Evolutionary conservation across 139 green algal species (phyloP).

Genomic region (Chlorella sorokiniana): DNA sequence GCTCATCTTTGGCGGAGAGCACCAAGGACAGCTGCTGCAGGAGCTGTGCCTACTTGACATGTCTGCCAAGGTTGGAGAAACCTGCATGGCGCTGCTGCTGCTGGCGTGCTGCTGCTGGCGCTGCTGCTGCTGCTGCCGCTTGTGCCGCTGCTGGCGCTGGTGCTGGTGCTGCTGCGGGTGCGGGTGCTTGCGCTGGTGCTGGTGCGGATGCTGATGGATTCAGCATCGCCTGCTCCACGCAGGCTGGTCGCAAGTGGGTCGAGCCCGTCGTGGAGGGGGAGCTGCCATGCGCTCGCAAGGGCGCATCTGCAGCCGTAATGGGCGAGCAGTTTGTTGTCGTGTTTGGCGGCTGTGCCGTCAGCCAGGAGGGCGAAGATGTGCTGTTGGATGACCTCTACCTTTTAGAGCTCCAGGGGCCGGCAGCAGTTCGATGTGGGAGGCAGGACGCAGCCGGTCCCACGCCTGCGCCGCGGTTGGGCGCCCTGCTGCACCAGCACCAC

Average conservation of each 20-base stretch:
- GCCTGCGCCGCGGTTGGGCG: background rate
- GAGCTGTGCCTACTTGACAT: slow-evolving; percentile 48
- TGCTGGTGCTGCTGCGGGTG: background rate
- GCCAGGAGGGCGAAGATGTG: slow-evolving; percentile 54
- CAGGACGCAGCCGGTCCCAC: background rate
- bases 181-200: too few species aligned
- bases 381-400: slow-evolving; percentile 64
- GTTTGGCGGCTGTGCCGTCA: slow-evolving; percentile 58
- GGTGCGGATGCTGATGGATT: background rate
- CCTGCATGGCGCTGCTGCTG: background rate
- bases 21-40: slow-evolving; percentile 53
- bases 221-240: background rate
- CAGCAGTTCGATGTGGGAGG: background rate
- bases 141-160: background rate
- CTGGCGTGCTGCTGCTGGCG: background rate
- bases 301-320: slow-evolving; percentile 46
- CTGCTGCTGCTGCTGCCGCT: background rate
- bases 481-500: slow-evolving; percentile 39
- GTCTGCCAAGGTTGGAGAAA: background rate
- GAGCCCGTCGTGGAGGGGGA: slow-evolving; percentile 61
- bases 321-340: slow-evolving; percentile 58
- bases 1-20: slow-evolving; percentile 69
- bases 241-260: background rate
- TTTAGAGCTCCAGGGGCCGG: slow-evolving; percentile 46
- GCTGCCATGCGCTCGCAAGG: slow-evolving; percentile 59